Evolutionary conservation across 441 rosid species (phyloP), one percentile per base, ranked within the genome.

Genomic region (Erodium moschatum): DNA sequence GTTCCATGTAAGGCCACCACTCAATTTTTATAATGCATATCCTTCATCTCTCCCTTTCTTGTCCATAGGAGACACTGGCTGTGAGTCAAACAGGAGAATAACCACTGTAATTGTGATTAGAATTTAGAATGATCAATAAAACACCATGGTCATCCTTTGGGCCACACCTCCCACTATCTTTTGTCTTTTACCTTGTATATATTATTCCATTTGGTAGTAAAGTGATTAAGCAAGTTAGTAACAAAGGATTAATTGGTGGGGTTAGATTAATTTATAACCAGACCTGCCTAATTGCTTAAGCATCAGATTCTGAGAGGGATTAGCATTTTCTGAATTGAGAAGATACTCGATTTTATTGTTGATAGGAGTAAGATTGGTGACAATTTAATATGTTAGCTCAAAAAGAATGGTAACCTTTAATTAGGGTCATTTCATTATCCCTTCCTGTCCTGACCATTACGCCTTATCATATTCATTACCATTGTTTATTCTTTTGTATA

Each of bases 121-220:
- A 76, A 68, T n/a, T 35, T 68, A 63, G 65, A 78, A 70, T 75
- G 70, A 70, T 69, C 35, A 60, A 69, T 62, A 75, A 75, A 69
- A 70, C 54, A 20, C 42, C 54, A 29, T 48, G 58, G 64, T 16
- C 68, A 44, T 58, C 64, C 6, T 9, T 42, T 63, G 76, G 74
- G 68, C 74, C 64, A 61, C 76, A 69, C 66, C 70, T 68, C 60
- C 81, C 71, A 62, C 70, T 70, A 67, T 62, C 52, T 15, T 60
- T 24, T 44, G 63, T 42, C 31, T 35, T 72, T 44, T 16, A 13
- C 35, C 42, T 61, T 61, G 42, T 38, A 21, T 11, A 69, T 5
- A 64, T 31, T 35, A 31, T 35, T 44, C 42, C 74, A 56, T 54
- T 21, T 62, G 29, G 44, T 3, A 16, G 20, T 67, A 29, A 66